A percentile compares a stretch with the other conserved stretches of the same genome.
phyloP scores from a whole-genome alignment of 345 rosid species.

The Salix udensis region DNA sequence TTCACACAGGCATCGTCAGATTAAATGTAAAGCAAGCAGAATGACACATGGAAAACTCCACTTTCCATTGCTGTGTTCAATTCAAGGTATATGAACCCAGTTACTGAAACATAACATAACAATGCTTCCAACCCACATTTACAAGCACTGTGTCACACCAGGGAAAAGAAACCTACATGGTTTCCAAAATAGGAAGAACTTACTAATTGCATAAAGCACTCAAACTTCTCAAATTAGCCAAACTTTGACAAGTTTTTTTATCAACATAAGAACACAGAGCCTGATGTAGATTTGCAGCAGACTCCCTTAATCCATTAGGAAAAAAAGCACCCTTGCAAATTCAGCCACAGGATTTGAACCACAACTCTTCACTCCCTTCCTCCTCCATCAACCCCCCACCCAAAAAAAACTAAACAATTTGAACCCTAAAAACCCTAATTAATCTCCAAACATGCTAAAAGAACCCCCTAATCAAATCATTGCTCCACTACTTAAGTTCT shows the following conservation, averaged over 20 bases:
- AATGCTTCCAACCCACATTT: conserved; percentile 2
- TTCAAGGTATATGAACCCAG: conserved; percentile 1
- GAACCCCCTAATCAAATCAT: conserved; percentile 28
- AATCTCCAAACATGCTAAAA: conserved; percentile 33
- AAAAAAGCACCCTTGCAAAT: conserved; percentile 4
- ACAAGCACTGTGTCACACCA: conserved; percentile 1
- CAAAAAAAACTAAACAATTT: conserved; percentile 24
- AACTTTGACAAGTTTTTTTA: neutral
- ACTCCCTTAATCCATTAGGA: neutral
- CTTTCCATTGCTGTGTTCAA: neutral
- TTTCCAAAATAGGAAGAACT: conserved; percentile 9
- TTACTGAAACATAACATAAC: neutral
- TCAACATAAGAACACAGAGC: neutral
- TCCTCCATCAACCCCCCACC: conserved; percentile 1
- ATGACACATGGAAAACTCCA: neutral
- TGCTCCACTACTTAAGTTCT: conserved; percentile 14
- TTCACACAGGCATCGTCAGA: neutral
- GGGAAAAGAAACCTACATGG: conserved; percentile 2
- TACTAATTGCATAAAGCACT: conserved; percentile 1
- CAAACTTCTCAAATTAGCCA: conserved; percentile 13
- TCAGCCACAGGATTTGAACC: conserved; percentile 4
- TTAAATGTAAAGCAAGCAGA: neutral
- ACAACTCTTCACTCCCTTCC: conserved; percentile 13
- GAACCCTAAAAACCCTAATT: conserved; percentile 29
- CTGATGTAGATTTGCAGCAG: neutral